phyloP scores from a whole-genome alignment of 257 asterid species.

The Gentiana dahurica region DNA sequence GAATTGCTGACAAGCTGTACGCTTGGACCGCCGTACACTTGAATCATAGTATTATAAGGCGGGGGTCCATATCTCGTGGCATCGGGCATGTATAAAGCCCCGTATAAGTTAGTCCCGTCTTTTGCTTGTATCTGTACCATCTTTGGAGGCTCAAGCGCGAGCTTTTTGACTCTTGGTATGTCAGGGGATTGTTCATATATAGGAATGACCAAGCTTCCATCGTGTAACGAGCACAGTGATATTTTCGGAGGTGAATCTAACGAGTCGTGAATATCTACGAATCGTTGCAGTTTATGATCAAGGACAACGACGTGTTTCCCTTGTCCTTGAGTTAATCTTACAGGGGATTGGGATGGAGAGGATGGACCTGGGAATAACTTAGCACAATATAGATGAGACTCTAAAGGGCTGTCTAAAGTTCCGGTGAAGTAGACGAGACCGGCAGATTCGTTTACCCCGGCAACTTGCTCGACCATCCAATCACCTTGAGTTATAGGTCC shows the following conservation, averaged over 20 bases:
- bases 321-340: slow-evolving; percentile 61
- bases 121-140: slow-evolving; percentile 47
- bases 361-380: slow-evolving; percentile 35
- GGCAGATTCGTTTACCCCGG: slow-evolving; percentile 73
- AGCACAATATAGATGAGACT: slow-evolving; percentile 70
- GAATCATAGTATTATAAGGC: slow-evolving; percentile 85
- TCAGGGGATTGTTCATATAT: slow-evolving; percentile 48
- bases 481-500: slow-evolving; percentile 85
- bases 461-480: slow-evolving; percentile 91
- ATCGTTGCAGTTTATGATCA: slow-evolving; percentile 74
- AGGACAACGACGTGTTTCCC: slow-evolving; percentile 81
- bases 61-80: slow-evolving; percentile 74
- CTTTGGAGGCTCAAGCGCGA: slow-evolving; percentile 64
- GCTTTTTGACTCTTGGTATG: slow-evolving; percentile 36
- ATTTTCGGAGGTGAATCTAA: slow-evolving; percentile 65
- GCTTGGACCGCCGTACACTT: slow-evolving; percentile 94
- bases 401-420: slow-evolving; percentile 69
- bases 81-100: slow-evolving; percentile 75
- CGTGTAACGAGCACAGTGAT: slow-evolving; percentile 50
- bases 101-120: slow-evolving; percentile 70
- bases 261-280: slow-evolving; percentile 70
- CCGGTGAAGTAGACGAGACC: slow-evolving; percentile 69
- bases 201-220: slow-evolving; percentile 49
- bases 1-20: slow-evolving; percentile 75
- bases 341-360: slow-evolving; percentile 31